Conservation (phyloP, 1,284 basidiomycete species). For the Exobasidium rhododendri region DNA sequence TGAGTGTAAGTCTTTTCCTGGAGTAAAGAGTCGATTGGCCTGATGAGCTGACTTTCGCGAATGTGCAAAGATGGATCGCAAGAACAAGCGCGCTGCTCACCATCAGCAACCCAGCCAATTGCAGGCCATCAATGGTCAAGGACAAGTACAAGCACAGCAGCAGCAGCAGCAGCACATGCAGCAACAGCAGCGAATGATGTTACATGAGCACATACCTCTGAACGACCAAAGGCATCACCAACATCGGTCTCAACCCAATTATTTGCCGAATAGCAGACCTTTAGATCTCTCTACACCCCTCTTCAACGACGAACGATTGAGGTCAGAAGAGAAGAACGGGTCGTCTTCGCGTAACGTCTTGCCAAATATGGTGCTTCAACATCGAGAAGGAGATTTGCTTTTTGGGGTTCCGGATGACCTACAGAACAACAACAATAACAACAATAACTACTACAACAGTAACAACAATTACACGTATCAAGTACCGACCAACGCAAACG, state of each 20-base stretch:
- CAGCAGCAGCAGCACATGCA: constrained; percentile 10
- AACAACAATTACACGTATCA: no score
- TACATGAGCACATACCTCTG: not conserved
- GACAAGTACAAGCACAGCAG: constrained; percentile 19
- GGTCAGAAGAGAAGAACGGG: not conserved
- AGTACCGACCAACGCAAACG: no score
- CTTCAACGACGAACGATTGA: no score
- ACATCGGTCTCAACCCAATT: not conserved
- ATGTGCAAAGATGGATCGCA: constrained; percentile 84
- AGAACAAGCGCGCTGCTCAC: constrained; percentile 96
- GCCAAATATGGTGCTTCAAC: not conserved
- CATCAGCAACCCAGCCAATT: constrained; percentile 33
- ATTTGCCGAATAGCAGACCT: no score
- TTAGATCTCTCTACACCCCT: no score
- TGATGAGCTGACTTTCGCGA: no score
- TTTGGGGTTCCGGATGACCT: constrained; percentile 65
- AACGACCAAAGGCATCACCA: not conserved
- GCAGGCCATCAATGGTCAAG: constrained; percentile 16
- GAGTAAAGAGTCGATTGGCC: not conserved
- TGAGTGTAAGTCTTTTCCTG: constrained; percentile 32
- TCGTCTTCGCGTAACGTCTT: not conserved
- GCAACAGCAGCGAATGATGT: not conserved
- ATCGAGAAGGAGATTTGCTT: constrained; percentile 62
- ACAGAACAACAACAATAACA: constrained; percentile 14
- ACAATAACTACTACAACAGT: not conserved